phyloP scores from a whole-genome alignment of 2,329 filamentous ascomycete genomes.

The Colletotrichum horii region DNA sequence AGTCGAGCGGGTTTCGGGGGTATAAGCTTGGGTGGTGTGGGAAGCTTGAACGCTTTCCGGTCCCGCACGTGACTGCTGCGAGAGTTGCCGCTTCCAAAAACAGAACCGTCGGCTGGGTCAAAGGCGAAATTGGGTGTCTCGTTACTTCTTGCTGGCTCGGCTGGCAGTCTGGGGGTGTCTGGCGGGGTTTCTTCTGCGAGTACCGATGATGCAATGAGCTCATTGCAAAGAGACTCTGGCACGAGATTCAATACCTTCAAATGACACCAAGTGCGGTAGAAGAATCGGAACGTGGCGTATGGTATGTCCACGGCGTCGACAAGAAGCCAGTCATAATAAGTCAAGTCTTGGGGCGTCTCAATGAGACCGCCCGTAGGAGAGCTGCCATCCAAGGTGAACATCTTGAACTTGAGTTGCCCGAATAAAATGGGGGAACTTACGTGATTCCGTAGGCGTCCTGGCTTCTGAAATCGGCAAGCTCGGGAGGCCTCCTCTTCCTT shows the following conservation, averaged over 20 bases:
- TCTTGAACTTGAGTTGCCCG: background rate
- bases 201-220: constrained; percentile 1
- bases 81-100: background rate
- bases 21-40: constrained; percentile 33
- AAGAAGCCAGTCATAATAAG: constrained; percentile 58
- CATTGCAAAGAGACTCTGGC: constrained; percentile 27
- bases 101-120: background rate
- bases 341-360: constrained; percentile 53
- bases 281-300: constrained; percentile 59
- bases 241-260: constrained; percentile 55
- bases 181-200: background rate
- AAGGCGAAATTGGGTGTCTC: background rate
- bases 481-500: constrained; percentile 46
- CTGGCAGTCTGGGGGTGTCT: background rate
- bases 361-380: constrained; percentile 58
- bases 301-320: constrained; percentile 56
- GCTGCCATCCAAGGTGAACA: constrained; percentile 36
- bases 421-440: constrained; percentile 41
- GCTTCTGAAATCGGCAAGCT: constrained; percentile 46
- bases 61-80: background rate
- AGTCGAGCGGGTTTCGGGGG: background rate
- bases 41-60: background rate
- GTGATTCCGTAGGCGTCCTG: constrained; percentile 58
- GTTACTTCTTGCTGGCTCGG: background rate
- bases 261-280: constrained; percentile 59